A percentile compares a stretch with the other conserved stretches of the same genome.
Conservation (phyloP, 495 filamentous ascomycete genomes). For the Cairneyella variabilis region DNA sequence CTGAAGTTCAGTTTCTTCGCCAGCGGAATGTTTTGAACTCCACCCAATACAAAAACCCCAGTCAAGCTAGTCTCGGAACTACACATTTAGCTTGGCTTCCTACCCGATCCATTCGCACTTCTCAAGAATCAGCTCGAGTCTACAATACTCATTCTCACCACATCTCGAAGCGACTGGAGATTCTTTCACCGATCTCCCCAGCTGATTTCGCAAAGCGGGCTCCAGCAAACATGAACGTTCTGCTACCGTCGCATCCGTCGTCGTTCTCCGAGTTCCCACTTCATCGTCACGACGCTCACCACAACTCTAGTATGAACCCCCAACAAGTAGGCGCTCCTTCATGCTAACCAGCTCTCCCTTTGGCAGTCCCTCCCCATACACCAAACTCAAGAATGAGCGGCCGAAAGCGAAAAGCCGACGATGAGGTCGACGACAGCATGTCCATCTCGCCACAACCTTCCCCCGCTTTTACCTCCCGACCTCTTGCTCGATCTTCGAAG, state of each 20-base stretch:
- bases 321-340: constrained; percentile 8
- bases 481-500: constrained; percentile 58
- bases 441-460: constrained; percentile 78
- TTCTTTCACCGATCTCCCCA: constrained; percentile 22
- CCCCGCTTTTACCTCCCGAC: constrained; percentile 63
- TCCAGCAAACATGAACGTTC: constrained; percentile 42
- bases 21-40: no score
- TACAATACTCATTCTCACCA: neutral
- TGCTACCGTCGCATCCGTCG: constrained; percentile 51
- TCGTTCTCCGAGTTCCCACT: constrained; percentile 76
- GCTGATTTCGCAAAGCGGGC: neutral
- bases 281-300: constrained; percentile 62
- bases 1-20: no score
- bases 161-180: neutral
- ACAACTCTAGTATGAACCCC: constrained; percentile 59
- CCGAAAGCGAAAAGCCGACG: constrained; percentile 88
- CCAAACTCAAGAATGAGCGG: constrained; percentile 45
- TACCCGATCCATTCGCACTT: no score
- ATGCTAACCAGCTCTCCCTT: constrained; percentile 32
- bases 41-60: no score
- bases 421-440: constrained; percentile 76
- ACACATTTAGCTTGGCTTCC: no score
- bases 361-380: constrained; percentile 47
- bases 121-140: no score
- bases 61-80: no score